Conservation (phyloP, 345 rosid genomes). For the Kandelia obovata region DNA sequence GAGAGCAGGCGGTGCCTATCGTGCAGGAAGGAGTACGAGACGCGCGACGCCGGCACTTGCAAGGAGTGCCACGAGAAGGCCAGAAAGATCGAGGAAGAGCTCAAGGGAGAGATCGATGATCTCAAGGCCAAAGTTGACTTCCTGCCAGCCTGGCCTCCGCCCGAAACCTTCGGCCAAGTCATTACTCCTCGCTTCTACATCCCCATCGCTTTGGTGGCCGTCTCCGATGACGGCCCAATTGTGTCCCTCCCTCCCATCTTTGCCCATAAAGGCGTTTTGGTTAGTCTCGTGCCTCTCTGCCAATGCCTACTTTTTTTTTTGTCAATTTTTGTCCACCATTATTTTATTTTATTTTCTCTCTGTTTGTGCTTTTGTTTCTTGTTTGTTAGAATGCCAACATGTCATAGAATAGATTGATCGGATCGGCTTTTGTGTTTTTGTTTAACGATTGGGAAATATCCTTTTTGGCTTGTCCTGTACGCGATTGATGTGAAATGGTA, state of each 20-base stretch:
- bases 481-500: too few relatives aligned
- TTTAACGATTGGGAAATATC: too few relatives aligned
- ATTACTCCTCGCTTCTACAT: constrained; percentile 25
- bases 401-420: too few relatives aligned
- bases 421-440: too few relatives aligned
- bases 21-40: constrained; percentile 54
- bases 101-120: constrained; percentile 71
- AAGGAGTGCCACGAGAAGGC: constrained; percentile 64
- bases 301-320: background rate
- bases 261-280: constrained; percentile 73
- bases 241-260: constrained; percentile 49
- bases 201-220: constrained; percentile 64
- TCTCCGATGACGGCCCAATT: constrained; percentile 34
- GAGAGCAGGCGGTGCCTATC: constrained; percentile 54
- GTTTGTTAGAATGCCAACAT: too few relatives aligned
- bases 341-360: background rate
- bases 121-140: constrained; percentile 66
- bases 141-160: constrained; percentile 50
- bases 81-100: constrained; percentile 62
- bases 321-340: too few relatives aligned
- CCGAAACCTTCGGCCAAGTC: constrained; percentile 25
- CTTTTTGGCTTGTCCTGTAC: too few relatives aligned
- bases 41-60: constrained; percentile 57
- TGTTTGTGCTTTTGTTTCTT: background rate
- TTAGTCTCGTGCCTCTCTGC: constrained; percentile 17